phyloP scores from a whole-genome alignment of 495 filamentous ascomycete genomes.

The Chaetomidium leptoderma region DNA sequence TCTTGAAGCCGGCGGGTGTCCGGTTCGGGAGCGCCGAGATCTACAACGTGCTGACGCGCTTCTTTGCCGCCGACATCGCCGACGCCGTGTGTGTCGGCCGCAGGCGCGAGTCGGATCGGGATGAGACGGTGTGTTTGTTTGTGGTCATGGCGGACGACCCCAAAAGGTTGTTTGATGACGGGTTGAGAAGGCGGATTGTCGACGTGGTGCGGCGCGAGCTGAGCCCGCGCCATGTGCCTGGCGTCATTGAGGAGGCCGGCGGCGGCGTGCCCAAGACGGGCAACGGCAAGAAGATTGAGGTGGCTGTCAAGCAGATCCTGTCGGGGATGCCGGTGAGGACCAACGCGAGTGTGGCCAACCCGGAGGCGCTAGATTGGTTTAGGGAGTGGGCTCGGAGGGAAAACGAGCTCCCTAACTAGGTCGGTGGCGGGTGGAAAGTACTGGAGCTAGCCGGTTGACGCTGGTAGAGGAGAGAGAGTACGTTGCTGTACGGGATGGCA shows the following conservation, averaged over 20 bases:
- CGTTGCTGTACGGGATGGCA: too few species aligned
- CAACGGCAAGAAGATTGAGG: constrained; percentile 94
- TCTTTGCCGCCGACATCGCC: constrained; percentile 71
- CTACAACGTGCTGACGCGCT: constrained; percentile 80
- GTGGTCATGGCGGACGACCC: constrained; percentile 64
- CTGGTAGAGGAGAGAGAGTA: too few species aligned
- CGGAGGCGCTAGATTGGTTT: constrained; percentile 81
- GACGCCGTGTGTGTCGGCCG: constrained; percentile 84
- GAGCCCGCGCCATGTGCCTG: constrained; percentile 81
- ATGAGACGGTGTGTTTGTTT: constrained; percentile 85
- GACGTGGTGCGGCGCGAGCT: constrained; percentile 64
- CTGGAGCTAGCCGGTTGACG: too few species aligned
- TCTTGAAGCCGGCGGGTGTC: constrained; percentile 73
- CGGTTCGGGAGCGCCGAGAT: constrained; percentile 82
- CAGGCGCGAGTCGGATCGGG: constrained; percentile 63
- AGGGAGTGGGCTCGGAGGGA: constrained; percentile 57
- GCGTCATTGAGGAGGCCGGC: constrained; percentile 67
- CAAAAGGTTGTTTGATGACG: constrained; percentile 43
- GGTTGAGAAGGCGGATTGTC: constrained; percentile 58
- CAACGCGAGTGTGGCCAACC: constrained; percentile 80
- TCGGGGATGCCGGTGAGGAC: constrained; percentile 81
- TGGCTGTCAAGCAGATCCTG: constrained; percentile 91
- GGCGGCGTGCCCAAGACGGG: constrained; percentile 79
- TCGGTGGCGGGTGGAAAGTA: not conserved
- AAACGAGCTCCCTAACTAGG: constrained; percentile 22